Conservation (phyloP, 805 yeast species). For the Candida schatavii region DNA sequence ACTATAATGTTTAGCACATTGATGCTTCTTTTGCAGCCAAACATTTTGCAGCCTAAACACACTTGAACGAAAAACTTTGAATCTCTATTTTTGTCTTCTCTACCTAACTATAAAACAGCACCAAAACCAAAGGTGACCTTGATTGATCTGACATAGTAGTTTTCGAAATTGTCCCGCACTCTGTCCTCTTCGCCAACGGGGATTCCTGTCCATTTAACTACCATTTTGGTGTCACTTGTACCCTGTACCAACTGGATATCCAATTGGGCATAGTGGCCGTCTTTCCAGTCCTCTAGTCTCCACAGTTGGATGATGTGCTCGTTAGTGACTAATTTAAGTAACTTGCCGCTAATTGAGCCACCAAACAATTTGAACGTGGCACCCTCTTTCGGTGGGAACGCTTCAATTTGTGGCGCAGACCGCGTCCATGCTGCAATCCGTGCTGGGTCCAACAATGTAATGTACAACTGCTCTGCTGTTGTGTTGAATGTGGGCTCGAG, state of each 20-base stretch:
- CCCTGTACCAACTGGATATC: conserved; percentile 70
- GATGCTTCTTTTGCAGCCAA: too few relatives aligned
- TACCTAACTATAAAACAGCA: conserved; percentile 58
- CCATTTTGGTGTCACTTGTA: conserved; percentile 77
- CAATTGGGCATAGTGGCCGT: conserved; percentile 74
- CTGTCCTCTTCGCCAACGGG: conserved; percentile 95
- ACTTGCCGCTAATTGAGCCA: conserved; percentile 77
- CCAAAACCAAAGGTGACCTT: conserved; percentile 95
- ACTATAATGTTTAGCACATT: too few relatives aligned
- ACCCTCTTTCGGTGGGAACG: conserved; percentile 50
- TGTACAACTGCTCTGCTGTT: conserved; percentile 79
- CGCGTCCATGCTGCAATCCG: conserved; percentile 92
- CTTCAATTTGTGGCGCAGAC: conserved; percentile 57
- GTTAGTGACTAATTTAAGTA: conserved; percentile 56
- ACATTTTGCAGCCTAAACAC: too few relatives aligned
- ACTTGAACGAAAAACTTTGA: too few relatives aligned
- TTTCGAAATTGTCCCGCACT: conserved; percentile 81
- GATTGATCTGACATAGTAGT: conserved; percentile 84
- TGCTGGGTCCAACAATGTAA: conserved; percentile 71
- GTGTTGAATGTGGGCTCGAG: conserved; percentile 81
- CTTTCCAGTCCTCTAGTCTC: conserved; percentile 88
- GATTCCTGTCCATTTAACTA: conserved; percentile 78
- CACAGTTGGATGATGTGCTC: conserved; percentile 69
- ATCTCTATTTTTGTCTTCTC: neutral
- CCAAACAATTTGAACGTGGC: conserved; percentile 73